These are phyloP conservation scores for Penicillium taxi DNA, from an alignment of 495 filamentous ascomycete genomes.

Conservation along the genomic window DNA sequence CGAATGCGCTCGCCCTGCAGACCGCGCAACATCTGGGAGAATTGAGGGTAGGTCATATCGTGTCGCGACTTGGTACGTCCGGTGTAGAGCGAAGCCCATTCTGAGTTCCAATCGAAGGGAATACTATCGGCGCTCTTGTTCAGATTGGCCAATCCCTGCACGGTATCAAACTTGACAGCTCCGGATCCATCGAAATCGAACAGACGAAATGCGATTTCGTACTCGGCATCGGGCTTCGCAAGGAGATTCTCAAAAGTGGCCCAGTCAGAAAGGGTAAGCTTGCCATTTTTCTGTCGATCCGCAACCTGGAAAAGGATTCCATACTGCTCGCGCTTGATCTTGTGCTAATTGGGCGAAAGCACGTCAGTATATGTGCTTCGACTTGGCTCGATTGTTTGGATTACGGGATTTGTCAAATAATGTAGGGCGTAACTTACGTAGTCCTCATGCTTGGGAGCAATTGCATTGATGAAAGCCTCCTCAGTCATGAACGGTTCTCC, in stretches of 20 bases:
- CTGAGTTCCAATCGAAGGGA: constrained; percentile 93
- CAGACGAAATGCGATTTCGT: constrained; percentile 94
- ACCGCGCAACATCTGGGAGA: constrained; percentile 95
- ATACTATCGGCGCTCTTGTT: constrained; percentile 76
- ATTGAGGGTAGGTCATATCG: constrained; percentile 89
- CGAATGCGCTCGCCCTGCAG: constrained; percentile 91
- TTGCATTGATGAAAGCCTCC: constrained; percentile 80
- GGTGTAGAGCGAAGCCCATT: constrained; percentile 94
- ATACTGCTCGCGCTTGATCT: constrained; percentile 93
- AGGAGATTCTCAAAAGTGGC: constrained; percentile 87
- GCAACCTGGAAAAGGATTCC: constrained; percentile 85
- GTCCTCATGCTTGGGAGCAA: constrained; percentile 81
- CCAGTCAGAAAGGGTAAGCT: constrained; percentile 78
- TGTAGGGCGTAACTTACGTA: constrained; percentile 58
- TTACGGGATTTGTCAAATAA: no score
- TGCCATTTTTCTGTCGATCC: constrained; percentile 64
- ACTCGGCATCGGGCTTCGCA: constrained; percentile 91
- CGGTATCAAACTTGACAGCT: constrained; percentile 76
- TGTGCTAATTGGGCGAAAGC: constrained; percentile 55
- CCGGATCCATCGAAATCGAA: constrained; percentile 83
- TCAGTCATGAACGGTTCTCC: constrained; percentile 74
- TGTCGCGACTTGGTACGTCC: constrained; percentile 78
- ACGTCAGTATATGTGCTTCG: constrained; percentile 9
- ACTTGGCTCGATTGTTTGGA: not conserved
- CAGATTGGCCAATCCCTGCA: constrained; percentile 67